Evolutionary conservation across 768 basidiomycete species (phyloP).

Genomic region (Pleurotus salmoneostramineus): DNA sequence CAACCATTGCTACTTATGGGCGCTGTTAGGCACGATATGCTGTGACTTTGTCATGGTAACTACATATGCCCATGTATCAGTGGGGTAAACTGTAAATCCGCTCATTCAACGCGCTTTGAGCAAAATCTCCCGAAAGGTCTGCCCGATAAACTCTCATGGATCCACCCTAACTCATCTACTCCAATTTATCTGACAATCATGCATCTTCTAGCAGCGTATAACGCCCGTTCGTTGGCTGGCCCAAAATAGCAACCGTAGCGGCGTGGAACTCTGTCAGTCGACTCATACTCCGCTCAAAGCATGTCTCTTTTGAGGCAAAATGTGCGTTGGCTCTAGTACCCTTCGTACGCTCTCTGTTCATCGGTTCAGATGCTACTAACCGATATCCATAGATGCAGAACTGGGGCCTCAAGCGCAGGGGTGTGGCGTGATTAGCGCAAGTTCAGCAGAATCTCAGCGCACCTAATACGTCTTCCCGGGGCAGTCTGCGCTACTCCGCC

Average conservation of each 20-base stretch:
- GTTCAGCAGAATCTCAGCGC: background rate
- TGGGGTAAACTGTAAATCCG: background rate
- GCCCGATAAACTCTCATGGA: background rate
- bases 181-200: background rate
- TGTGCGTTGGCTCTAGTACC: background rate
- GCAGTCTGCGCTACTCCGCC: background rate
- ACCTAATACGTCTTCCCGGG: background rate
- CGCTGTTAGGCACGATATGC: background rate
- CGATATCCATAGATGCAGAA: background rate
- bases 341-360: background rate
- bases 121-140: background rate
- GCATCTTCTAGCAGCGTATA: background rate
- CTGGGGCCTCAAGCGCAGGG: background rate
- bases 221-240: background rate
- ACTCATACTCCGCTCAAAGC: background rate
- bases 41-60: background rate
- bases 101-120: background rate
- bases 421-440: background rate
- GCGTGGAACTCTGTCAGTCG: background rate
- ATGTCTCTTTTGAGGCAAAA: background rate
- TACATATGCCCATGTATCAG: background rate
- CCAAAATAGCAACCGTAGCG: constrained; percentile 1
- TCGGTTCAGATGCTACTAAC: background rate
- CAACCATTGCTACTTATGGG: background rate
- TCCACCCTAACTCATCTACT: background rate